Conservation (phyloP, 1,139 yeast species). For the Candida tropicalis region DNA sequence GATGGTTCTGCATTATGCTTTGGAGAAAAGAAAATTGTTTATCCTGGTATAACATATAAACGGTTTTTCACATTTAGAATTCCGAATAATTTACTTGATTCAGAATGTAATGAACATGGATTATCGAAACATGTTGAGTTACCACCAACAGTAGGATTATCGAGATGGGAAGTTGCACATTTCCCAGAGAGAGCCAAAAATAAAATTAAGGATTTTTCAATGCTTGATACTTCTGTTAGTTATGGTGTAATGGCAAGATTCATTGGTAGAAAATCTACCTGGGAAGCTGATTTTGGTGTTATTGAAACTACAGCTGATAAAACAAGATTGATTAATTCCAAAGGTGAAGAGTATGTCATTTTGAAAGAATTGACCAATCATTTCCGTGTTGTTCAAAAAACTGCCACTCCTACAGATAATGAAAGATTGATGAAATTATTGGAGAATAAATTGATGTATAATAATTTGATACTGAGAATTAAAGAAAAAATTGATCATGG, state of each 20-base stretch:
- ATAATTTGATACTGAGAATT: constrained; percentile 29
- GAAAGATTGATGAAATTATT: constrained; percentile 21
- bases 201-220: constrained; percentile 25
- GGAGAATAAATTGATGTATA: constrained; percentile 26
- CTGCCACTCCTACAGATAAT: constrained; percentile 14
- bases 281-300: constrained; percentile 20
- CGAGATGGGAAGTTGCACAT: constrained; percentile 20
- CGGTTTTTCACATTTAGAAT: constrained; percentile 46
- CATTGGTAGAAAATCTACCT: constrained; percentile 37
- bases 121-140: constrained; percentile 37
- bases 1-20: constrained; percentile 33
- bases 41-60: constrained; percentile 36
- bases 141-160: constrained; percentile 42
- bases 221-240: constrained; percentile 32
- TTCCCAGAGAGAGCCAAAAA: constrained; percentile 16
- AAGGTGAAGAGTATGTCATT: constrained; percentile 47
- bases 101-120: constrained; percentile 38
- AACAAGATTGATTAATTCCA: constrained; percentile 35
- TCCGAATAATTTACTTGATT: constrained; percentile 43
- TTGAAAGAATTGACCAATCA: constrained; percentile 33
- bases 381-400: constrained; percentile 34
- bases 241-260: constrained; percentile 45
- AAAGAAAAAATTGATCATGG: constrained; percentile 32
- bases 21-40: constrained; percentile 26
- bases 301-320: constrained; percentile 16